Evolutionary conservation across 768 basidiomycete species (phyloP), one percentile per base, ranked within the genome.

Genomic region (Zangia roseola): DNA sequence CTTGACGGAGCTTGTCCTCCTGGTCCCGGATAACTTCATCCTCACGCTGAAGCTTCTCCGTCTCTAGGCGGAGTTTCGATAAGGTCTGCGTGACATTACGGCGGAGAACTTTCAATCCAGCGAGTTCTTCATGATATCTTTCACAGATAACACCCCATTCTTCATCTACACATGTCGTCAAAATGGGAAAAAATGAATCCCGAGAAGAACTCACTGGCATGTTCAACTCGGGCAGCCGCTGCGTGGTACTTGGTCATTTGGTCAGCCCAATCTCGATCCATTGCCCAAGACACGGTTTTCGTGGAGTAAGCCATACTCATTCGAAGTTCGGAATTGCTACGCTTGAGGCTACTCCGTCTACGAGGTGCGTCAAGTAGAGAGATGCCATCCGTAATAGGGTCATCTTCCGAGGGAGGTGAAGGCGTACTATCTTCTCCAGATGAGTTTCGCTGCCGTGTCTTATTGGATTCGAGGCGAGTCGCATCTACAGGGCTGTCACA

Each of bases 231-330:
- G 45, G 70, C 70, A 19, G 73, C 60, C 10, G 69, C 67, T 47
- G 70, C 62, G 16, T 73, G 65, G 48, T 74, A 75, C 52, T 79
- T 79, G 30, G 74, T 71, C 49, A 84, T 71, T 55, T 83, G 81
- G 8, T 74, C 74, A 23, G 75, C 72, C 69, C 82, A 75, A 45
- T 83, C 83, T 12, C 74, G 76, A 50, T 83, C 78, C 67, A 86
- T 86, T 21, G 86, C 86, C 86, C 86, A 88, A 31, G 85, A 84
- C 8, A 88, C 86, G 6, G 79, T 78, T 68, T 88, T 88, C 16
- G 74, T 66, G 24, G 80, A 70, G 51, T 83, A 80, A 28, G 64
- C 69, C 54, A 73, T 57, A 35, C 77, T 80, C 51, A 77, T 68
- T 45, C 69, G 64, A 59, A 74, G 70, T 42, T 70, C 71, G 50